Conservation (phyloP, 805 yeast species). For the Candida maris region DNA sequence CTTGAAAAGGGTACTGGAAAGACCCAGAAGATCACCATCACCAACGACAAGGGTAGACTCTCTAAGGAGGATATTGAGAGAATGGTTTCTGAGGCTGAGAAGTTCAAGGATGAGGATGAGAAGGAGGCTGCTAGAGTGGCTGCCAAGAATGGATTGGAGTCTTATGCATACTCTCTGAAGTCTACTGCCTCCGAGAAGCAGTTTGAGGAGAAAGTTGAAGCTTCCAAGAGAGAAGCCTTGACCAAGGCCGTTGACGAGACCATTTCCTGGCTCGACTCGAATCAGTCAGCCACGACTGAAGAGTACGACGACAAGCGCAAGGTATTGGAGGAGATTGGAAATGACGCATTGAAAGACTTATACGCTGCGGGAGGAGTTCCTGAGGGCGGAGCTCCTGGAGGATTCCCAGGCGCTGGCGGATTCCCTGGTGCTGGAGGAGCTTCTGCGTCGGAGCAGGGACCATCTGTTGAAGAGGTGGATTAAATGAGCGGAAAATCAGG, state of each 20-base stretch:
- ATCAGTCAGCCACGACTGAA: constrained; percentile 89
- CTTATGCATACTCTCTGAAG: constrained; percentile 92
- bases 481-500: constrained; percentile 38
- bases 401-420: constrained; percentile 51
- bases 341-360: constrained; percentile 96
- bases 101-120: constrained; percentile 95
- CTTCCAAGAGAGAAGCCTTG: constrained; percentile 49
- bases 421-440: constrained; percentile 37
- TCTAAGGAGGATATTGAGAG: constrained; percentile 97
- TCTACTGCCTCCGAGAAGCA: constrained; percentile 69
- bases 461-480: constrained; percentile 82
- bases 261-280: constrained; percentile 87
- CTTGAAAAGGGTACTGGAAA: constrained; percentile 98
- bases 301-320: constrained; percentile 91
- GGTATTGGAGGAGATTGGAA: constrained; percentile 91
- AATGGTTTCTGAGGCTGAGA: constrained; percentile 97
- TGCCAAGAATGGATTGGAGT: constrained; percentile 93
- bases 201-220: constrained; percentile 71
- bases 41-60: constrained; percentile 98
- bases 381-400: constrained; percentile 56
- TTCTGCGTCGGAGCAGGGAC: constrained; percentile 59
- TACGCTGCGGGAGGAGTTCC: constrained; percentile 93
- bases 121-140: constrained; percentile 88
- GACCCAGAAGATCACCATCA: constrained; percentile 93
- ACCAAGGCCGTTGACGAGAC: constrained; percentile 81